Conservation (phyloP, 495 filamentous ascomycete species). For the Thermothielavioides terrestris region DNA sequence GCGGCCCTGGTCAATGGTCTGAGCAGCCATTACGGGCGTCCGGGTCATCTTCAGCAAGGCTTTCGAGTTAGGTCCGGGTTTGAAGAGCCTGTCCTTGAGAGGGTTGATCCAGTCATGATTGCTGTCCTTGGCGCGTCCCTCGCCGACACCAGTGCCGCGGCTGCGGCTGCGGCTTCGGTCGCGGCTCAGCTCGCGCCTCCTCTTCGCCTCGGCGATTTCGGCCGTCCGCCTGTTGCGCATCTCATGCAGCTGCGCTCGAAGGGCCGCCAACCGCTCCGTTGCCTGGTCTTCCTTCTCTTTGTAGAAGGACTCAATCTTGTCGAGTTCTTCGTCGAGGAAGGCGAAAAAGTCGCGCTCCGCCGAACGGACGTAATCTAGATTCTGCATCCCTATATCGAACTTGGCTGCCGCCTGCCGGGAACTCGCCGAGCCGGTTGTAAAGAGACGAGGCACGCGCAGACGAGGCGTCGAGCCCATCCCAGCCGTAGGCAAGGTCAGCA, state of each 20-base stretch:
- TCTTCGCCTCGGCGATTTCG: conserved; percentile 49
- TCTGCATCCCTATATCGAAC: conserved; percentile 26
- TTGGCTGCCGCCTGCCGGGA: conserved; percentile 15
- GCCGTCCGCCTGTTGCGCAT: conserved; percentile 73
- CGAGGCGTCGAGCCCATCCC: conserved; percentile 14
- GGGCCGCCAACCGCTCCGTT: conserved; percentile 53
- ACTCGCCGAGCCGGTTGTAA: conserved; percentile 17
- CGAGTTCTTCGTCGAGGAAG: conserved; percentile 70
- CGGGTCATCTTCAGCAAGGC: conserved; percentile 33
- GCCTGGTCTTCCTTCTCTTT: conserved; percentile 73
- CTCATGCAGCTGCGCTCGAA: conserved; percentile 74
- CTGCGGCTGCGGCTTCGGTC: not conserved
- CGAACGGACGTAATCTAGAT: conserved; percentile 40
- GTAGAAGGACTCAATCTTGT: conserved; percentile 83
- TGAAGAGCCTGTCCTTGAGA: conserved; percentile 35
- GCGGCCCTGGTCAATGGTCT: conserved; percentile 34
- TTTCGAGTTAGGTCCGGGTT: conserved; percentile 40
- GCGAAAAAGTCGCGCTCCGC: conserved; percentile 68
- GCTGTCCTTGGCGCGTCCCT: conserved; percentile 16
- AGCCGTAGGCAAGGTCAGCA: conserved; percentile 7
- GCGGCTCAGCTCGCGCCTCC: conserved; percentile 18
- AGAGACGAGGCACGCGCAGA: conserved; percentile 20
- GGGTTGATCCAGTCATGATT: conserved; percentile 33
- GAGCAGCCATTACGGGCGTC: conserved; percentile 30
- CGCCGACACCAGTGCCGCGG: conserved; percentile 5